Evolutionary conservation across 2,329 filamentous ascomycete genomes (phyloP), one percentile per base, ranked within the genome.

Genomic region (Fusarium subtropicale): DNA sequence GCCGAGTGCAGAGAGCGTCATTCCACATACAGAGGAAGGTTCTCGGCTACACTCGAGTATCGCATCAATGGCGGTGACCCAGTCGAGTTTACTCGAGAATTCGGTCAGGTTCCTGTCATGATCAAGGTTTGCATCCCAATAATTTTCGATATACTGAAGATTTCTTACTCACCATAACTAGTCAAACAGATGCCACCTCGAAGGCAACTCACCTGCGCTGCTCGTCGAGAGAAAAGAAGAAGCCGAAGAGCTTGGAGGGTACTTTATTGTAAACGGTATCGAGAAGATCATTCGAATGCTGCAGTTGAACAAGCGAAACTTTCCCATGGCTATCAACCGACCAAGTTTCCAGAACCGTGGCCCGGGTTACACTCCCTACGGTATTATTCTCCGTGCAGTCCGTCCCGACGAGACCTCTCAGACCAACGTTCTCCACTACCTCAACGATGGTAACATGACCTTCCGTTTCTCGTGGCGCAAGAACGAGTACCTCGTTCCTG

Each of bases 381-480:
- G 94, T 85, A 92, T 98, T 60, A 92, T 97, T 75, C 90, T 97
- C 71, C 91, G 96, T 81, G 97, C 91, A 4, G 94, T 97, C 57
- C 90, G 96, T 61, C 94, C 94, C n/a, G 96, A 99, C 80, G 94
- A 99, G 81, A 97, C 95, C 11, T 97, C 94, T 31, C 95, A 98
- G 80, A 98, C 95, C 38, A 99, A 98, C 76, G 94, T 97, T 34
- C 86, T 99, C 50, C 96, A 99, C 81, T 99, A 98, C 79, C 87
- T 99, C 59, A 93, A 87, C 74, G 96, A 99, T 78, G 96, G 96
- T 69, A 98, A 97, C 79, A 90, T 98, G 74, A 98, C 93, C 1
- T 97, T 99, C 81, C 88, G 96, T 59, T 99, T 99, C 81, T 97
- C 95, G 9, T 99, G 95, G 95, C 88, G 94, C 72, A 99, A 99